phyloP scores from a whole-genome alignment of 148 eudicot species.

The Chenopodium formosanum region DNA sequence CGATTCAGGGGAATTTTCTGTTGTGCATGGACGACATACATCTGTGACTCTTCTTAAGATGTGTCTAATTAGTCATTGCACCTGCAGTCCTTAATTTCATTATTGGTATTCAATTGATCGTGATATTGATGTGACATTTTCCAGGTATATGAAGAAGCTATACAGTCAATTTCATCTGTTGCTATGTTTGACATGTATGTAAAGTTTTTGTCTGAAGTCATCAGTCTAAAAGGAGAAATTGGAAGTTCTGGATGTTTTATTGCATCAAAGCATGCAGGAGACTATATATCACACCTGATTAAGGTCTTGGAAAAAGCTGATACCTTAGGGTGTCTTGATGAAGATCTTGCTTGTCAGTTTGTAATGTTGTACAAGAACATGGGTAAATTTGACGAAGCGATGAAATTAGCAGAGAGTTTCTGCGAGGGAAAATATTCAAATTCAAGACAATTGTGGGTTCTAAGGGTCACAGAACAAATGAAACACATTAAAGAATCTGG shows the following conservation, averaged over 20 bases:
- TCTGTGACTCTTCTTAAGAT: not conserved
- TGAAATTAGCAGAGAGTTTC: conserved; percentile 51
- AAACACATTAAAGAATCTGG: conserved; percentile 34
- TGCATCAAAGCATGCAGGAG: conserved; percentile 24
- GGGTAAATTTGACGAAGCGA: conserved; percentile 60
- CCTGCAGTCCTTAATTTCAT: not conserved
- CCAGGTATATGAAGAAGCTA: conserved; percentile 82
- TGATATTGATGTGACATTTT: not conserved
- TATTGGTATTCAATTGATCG: not conserved
- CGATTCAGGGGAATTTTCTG: not conserved
- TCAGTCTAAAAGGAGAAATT: conserved; percentile 32
- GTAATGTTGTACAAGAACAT: conserved; percentile 48
- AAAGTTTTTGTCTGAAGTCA: conserved; percentile 50
- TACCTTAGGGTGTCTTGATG: conserved; percentile 50
- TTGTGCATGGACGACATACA: not conserved
- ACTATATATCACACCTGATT: conserved; percentile 44
- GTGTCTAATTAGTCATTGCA: too few species aligned
- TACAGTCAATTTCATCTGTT: conserved; percentile 44
- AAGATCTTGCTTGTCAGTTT: conserved; percentile 71
- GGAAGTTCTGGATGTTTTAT: conserved; percentile 20
- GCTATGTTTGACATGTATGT: conserved; percentile 55
- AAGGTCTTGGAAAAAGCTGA: conserved; percentile 65
- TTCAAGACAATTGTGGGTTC: conserved; percentile 54
- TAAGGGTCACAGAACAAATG: conserved; percentile 67
- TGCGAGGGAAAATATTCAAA: conserved; percentile 54